Evolutionary conservation across 1,139 yeast genomes (phyloP).

Genomic region (Geotrichum histeridarum): DNA sequence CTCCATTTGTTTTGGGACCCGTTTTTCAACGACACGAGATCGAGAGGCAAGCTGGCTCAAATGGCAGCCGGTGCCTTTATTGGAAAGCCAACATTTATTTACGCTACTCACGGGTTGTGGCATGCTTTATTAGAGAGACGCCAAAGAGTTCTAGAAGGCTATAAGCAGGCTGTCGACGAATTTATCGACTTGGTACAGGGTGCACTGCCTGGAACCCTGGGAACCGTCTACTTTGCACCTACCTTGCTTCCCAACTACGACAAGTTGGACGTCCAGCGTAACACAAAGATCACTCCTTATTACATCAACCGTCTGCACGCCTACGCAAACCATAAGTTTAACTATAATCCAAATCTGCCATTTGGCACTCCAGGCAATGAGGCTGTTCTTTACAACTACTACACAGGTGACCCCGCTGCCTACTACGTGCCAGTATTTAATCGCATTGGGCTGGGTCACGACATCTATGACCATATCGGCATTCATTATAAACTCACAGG

Average conservation of each 20-base stretch:
- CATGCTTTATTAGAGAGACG: constrained; percentile 19
- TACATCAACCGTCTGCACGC: constrained; percentile 9
- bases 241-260: constrained; percentile 15
- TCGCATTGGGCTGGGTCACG: constrained; percentile 15
- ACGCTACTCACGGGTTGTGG: constrained; percentile 20
- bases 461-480: constrained; percentile 14
- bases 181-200: constrained; percentile 8
- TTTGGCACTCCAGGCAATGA: not conserved
- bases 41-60: not conserved
- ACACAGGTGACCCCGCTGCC: not conserved
- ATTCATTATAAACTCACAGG: constrained; percentile 13
- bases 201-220: constrained; percentile 11
- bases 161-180: constrained; percentile 7
- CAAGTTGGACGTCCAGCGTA: constrained; percentile 10
- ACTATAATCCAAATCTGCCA: constrained; percentile 1
- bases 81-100: constrained; percentile 4
- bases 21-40: constrained; percentile 9
- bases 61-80: not conserved
- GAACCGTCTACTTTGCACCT: constrained; percentile 16
- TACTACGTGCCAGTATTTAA: constrained; percentile 17
- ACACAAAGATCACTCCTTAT: not conserved
- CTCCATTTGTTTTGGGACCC: constrained; percentile 16
- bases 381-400: constrained; percentile 4
- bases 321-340: constrained; percentile 12
- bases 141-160: constrained; percentile 9